Evolutionary conservation across 2,329 filamentous ascomycete species (phyloP).

Genomic region (Phoma sp.): DNA sequence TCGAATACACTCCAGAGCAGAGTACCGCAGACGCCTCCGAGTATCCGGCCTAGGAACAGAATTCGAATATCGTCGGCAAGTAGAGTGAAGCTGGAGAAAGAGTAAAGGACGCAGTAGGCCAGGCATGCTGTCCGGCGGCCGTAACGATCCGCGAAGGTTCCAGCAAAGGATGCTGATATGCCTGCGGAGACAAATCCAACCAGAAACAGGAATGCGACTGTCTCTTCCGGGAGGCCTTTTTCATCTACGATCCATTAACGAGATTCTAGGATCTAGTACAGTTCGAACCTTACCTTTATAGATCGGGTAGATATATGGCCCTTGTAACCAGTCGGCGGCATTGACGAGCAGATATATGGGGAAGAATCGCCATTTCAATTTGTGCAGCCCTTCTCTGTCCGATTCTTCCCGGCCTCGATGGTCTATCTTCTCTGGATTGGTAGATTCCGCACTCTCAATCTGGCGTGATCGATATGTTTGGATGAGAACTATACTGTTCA

Average conservation of each 20-base stretch:
- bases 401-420: conserved; percentile 31
- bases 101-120: conserved; percentile 61
- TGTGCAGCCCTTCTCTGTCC: conserved; percentile 37
- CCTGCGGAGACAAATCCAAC: conserved; percentile 58
- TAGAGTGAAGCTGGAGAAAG: conserved; percentile 60
- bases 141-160: conserved; percentile 57
- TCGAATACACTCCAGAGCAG: conserved; percentile 66
- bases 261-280: not conserved
- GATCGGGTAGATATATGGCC: conserved; percentile 59
- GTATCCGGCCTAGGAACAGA: conserved; percentile 59
- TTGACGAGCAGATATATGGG: conserved; percentile 53
- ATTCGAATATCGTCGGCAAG: conserved; percentile 54
- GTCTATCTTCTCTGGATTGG: conserved; percentile 28
- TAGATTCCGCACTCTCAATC: conserved; percentile 9
- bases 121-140: conserved; percentile 61
- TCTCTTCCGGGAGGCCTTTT: conserved; percentile 53
- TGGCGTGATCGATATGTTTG: conserved; percentile 34
- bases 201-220: conserved; percentile 50
- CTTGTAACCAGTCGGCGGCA: conserved; percentile 57
- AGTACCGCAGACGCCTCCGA: conserved; percentile 63
- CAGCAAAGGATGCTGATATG: conserved; percentile 56
- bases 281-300: conserved; percentile 50
- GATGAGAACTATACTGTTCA: conserved; percentile 36
- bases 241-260: conserved; percentile 45
- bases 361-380: conserved; percentile 52